Conservation (phyloP, 805 yeast species). For the Candida railenensis region DNA sequence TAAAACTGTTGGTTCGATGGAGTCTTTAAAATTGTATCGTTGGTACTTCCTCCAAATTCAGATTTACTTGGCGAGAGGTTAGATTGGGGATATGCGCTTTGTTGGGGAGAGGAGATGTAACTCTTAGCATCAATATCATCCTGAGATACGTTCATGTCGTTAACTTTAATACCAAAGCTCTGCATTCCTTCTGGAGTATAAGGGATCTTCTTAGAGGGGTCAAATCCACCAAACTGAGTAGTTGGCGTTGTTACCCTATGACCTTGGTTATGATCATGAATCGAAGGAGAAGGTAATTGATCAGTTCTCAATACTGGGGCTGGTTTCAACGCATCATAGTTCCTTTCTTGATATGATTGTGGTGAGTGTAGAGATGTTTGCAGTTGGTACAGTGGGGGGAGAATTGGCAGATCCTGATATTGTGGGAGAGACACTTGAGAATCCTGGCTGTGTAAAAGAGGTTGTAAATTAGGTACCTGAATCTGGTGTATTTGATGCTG, state of each 20-base stretch:
- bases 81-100: neutral
- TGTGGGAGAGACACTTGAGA: neutral
- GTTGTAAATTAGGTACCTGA: neutral
- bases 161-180: neutral
- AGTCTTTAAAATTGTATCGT: neutral
- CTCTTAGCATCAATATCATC: neutral
- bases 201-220: neutral
- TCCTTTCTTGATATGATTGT: neutral
- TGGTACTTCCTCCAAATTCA: neutral
- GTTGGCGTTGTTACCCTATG: neutral
- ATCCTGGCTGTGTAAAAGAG: neutral
- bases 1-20: neutral
- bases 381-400: neutral
- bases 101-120: neutral
- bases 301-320: neutral
- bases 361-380: neutral
- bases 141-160: neutral
- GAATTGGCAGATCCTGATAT: neutral
- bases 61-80: neutral
- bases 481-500: conserved; percentile 1
- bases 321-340: neutral
- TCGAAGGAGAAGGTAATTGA: neutral
- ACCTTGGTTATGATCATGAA: neutral
- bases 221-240: neutral
- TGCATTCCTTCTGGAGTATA: conserved; percentile 3